phyloP scores from a whole-genome alignment of 805 yeast genomes.

The Starmerella ratchasimensis region DNA sequence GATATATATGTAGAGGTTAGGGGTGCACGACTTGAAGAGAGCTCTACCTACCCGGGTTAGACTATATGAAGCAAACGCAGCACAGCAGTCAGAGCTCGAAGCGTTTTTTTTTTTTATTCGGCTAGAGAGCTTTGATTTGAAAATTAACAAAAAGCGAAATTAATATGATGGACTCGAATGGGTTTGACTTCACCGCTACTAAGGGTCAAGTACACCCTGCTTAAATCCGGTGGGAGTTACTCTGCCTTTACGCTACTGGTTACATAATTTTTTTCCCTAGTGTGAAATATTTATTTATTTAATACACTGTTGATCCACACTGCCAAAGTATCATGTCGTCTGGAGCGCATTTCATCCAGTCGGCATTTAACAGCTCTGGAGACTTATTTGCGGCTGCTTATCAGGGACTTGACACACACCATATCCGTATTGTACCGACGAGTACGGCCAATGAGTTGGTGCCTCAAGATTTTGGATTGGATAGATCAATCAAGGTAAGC shows the following conservation, averaged over 20 bases:
- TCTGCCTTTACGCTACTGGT: background rate
- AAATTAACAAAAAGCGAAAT: too few species aligned
- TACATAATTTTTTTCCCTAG: conserved; percentile 11
- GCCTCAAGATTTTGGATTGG: conserved; percentile 37
- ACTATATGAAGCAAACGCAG: too few species aligned
- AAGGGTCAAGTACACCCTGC: too few species aligned
- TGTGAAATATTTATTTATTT: conserved; percentile 13
- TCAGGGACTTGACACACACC: conserved; percentile 58
- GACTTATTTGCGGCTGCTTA: conserved; percentile 49
- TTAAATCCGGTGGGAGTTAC: too few species aligned
- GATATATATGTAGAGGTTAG: too few species aligned
- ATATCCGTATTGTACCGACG: conserved; percentile 36
- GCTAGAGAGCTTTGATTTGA: too few species aligned
- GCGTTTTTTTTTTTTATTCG: too few species aligned
- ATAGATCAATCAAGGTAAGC: conserved; percentile 38
- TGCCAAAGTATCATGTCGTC: conserved; percentile 4
- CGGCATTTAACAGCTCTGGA: conserved; percentile 48
- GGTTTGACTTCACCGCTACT: too few species aligned
- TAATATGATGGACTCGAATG: too few species aligned
- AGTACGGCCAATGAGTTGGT: conserved; percentile 35
- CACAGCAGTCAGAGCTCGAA: too few species aligned
- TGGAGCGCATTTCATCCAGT: conserved; percentile 15
- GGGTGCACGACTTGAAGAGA: too few species aligned
- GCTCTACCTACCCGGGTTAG: too few species aligned
- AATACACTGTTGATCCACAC: background rate